Base-by-base conservation (phyloP, 2,329 filamentous ascomycete genomes). In the Pseudogymnoascus destructans region DNA sequence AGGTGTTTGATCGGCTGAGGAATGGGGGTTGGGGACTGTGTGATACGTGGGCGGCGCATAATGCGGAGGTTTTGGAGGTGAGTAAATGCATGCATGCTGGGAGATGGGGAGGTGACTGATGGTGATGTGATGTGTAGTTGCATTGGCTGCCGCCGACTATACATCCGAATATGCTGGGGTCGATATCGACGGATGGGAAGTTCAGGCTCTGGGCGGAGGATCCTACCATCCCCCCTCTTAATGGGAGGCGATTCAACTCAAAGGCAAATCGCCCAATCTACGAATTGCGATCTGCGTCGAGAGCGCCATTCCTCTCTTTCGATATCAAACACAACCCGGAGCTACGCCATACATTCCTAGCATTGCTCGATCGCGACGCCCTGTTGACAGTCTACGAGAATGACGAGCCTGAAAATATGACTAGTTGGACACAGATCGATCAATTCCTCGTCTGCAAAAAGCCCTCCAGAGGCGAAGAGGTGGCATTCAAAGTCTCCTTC, bases 181-280 rank as follows among this genome's bases (percentile, higher is more conserved):
- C 87, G 58, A 86, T 96, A 60, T 89, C 88, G 62, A 87, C 92
- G 67, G 92, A 96, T 66, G 89, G 92, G 67, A 85, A 85, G 70
- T 89, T 95, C 75, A 89, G 90, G 69, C 78, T 97, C 63, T 97
- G 92, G 92, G 85, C 87, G 61, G 92, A 96, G 73, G 89, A 96
- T 71, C 84, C 87, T 13, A 86, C 85, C 1, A 86, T 93, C 55
- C 79, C 87, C 1, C 84, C 85, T 0, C 77, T 79, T 60, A 82
- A 80, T 33, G 89, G 90, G 30, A 82, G 87, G 30, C 85, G 91
- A 57, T 97, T 96, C 76, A 88, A 85, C 68, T 78, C 73, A 69
- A 83, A 74, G 33, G 80, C 82, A 10, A 92, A 88, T 66, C 83
- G 87, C 35, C 73, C 76, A 46, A 75, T 80, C 10, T 70, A 62